Evolutionary conservation across 805 yeast species (phyloP).

Genomic region (Sugiyamaella americana): DNA sequence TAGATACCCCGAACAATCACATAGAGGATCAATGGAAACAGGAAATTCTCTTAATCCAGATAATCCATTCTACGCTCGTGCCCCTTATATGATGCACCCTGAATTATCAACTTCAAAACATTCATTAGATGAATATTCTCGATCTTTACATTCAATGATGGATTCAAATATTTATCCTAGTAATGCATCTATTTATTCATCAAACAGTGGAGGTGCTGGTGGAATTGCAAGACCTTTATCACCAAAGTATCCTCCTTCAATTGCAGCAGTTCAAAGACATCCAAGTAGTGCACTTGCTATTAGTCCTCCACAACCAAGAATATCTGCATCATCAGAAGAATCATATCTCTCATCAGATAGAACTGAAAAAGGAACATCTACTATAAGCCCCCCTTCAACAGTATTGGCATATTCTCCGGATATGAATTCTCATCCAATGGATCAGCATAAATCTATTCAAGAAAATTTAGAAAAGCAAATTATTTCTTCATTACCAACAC

Average conservation of each 20-base stretch:
- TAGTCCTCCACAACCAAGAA: neutral
- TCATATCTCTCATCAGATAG: constrained; percentile 1
- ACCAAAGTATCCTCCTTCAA: neutral
- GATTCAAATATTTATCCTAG: constrained; percentile 18
- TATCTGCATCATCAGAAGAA: neutral
- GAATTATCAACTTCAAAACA: constrained; percentile 18
- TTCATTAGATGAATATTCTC: constrained; percentile 23
- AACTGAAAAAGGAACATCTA: constrained; percentile 1
- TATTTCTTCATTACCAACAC: neutral
- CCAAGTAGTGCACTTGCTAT: neutral
- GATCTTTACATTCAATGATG: constrained; percentile 19
- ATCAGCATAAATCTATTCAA: neutral
- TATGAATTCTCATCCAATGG: neutral
- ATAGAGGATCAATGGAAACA: constrained; percentile 6
- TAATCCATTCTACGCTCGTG: constrained; percentile 17
- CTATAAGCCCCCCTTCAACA: constrained; percentile 8
- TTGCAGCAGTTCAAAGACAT: neutral
- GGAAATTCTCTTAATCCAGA: neutral
- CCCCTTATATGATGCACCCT: constrained; percentile 20
- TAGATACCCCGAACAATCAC: neutral
- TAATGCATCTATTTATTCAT: constrained; percentile 16
- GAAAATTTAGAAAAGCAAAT: neutral
- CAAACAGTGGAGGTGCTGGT: neutral
- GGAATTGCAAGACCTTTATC: neutral
- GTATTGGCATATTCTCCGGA: neutral